Base-by-base conservation (phyloP, 768 basidiomycete species). In the Collybia nuda region DNA sequence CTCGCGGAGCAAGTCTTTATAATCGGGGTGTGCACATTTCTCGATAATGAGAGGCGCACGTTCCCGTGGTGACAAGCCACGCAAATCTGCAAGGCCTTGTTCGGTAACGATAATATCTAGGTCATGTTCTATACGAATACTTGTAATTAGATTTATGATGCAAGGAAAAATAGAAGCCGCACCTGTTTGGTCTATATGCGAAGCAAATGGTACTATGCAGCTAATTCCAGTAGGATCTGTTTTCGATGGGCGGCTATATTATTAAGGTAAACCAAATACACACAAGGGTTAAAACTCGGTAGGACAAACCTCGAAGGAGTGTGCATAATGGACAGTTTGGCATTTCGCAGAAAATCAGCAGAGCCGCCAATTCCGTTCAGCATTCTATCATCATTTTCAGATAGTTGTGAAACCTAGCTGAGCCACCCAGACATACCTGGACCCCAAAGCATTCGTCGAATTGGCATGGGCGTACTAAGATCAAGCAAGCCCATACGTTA, bases 321-420 rank as follows among this genome's bases (percentile, higher is more conserved):
- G 52, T 77, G 76, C 77, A 77, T 78, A 42, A 78, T 76, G 5
- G 74, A 75, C 44, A 78, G 59, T 54, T 78, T 78, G 6, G 77
- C 76, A 50, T 76, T 77, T 29, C 77, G 63, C 56, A 78, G 56
- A 52, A 78, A 78, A 54, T 78, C 77, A 6, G 69, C 76, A 11
- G 74, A 76, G 40, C 77, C 77, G 12, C 77, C 77, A 29, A 78
- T 59, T 11, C 77, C 76, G 53, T 78, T 78, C 40, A 78, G 59
- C 77, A 78, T 78, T 35, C 76, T 66, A 28, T 1, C 28, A 17
- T 19, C 2, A 35, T 15, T 47, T 15, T 40, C 6, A 23, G 40
- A 7, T 40, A 15, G 5, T 7, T 6, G 18, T 23, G 17, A 40
- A 5, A n/a, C 17, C 17, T 9, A 19, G 15, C 6, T n/a, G 15